phyloP scores from a whole-genome alignment of 768 basidiomycete species.

The Termitomyces heimii region DNA sequence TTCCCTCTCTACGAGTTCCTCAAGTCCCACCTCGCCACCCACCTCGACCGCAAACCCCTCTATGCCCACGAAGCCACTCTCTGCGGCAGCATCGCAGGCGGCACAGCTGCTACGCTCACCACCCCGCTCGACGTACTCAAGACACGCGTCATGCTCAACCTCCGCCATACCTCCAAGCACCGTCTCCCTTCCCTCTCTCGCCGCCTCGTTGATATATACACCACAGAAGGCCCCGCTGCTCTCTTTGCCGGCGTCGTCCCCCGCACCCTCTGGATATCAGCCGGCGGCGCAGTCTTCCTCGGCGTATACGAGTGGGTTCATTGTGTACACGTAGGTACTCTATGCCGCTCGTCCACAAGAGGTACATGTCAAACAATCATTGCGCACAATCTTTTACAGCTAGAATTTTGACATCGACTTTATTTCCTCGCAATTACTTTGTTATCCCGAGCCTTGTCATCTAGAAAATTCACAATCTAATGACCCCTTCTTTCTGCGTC shows the following conservation, averaged over 20 bases:
- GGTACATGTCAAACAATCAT: too few species aligned
- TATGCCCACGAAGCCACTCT: constrained; percentile 74
- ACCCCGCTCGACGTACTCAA: constrained; percentile 97
- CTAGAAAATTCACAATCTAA: too few species aligned
- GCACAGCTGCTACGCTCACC: constrained; percentile 81
- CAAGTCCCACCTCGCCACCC: constrained; percentile 58
- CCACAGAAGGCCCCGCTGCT: constrained; percentile 62
- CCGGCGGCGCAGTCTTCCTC: constrained; percentile 94
- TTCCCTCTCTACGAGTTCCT: constrained; percentile 93
- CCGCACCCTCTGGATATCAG: constrained; percentile 93
- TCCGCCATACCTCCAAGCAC: constrained; percentile 48
- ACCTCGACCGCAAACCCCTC: constrained; percentile 48
- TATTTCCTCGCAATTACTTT: too few species aligned
- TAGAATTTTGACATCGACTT: too few species aligned
- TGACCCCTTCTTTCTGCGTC: too few species aligned
- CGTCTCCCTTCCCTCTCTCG: constrained; percentile 47
- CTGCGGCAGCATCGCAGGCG: constrained; percentile 91
- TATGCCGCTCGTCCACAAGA: too few species aligned
- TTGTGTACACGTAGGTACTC: too few species aligned
- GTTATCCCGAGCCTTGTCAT: too few species aligned
- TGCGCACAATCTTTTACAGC: too few species aligned
- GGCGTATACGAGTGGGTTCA: constrained; percentile 97
- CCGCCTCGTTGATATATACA: constrained; percentile 63
- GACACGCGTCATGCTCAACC: constrained; percentile 94
- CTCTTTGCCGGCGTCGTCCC: constrained; percentile 87